Base-by-base conservation (phyloP, 1,284 basidiomycete species). In the Apiotrichum siamense region DNA sequence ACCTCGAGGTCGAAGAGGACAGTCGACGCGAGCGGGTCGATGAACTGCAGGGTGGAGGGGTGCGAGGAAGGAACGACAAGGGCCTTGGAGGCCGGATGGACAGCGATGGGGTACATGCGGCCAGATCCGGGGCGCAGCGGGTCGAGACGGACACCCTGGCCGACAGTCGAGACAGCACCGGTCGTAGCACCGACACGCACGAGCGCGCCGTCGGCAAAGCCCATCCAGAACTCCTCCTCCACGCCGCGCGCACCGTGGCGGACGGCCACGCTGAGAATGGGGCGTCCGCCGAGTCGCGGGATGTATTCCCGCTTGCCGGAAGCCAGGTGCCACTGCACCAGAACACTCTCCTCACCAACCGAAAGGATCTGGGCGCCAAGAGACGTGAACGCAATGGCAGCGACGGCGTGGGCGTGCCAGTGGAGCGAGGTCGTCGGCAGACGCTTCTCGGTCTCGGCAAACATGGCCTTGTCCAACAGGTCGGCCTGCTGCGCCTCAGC, bases 321-420 rank as follows among this genome's bases (percentile, higher is more conserved):
- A 59, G 88, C 84, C 33, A 96, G 69, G 65, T 93, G 89, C 96
- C 96, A 99, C 50, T 96, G 84, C 23, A 98, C 94, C 9, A 98
- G 75, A 1, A 97, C 94, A 31, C 88, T 83, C 73, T 98, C 96
- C 70, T 97, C 91, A 39, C 96, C 96, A 59, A 92, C 96, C 49
- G 89, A 96, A 42, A 98, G 75, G 20, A 99, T 76, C 68, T 97
- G 93, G 3, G 90, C 86, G 13, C 96, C 96, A 59, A 93, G 93
- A 2, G 84, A 75, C 0, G 91, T 89, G 72, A 97, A 99, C 0
- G 85, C 78, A 24, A 99, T 74, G 2, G 88, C 86, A 2, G 87
- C 83, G n/a, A 98, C 89, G 6, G 90, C 83, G 69, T 98, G 93
- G 0, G 94, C 87, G 68, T 99, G 96, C 96, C 96, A 99, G 73